Conservation (phyloP, 768 basidiomycete species). For the Kwoniella pini region DNA sequence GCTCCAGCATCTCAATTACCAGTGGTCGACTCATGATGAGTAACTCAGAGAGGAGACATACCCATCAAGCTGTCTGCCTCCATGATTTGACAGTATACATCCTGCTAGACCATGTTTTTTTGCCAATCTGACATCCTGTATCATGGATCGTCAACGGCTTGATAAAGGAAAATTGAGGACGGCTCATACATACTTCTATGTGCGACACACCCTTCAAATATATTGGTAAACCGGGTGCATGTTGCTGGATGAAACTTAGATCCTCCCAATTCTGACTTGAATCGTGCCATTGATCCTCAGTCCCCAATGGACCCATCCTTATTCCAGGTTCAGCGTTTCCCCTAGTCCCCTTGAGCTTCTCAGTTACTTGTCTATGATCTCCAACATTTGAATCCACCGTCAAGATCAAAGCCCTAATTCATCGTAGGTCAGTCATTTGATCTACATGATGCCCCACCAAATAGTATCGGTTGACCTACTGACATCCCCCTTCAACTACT, state of each 20-base stretch:
- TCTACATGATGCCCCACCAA: too few species aligned
- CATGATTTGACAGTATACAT: conserved; percentile 46
- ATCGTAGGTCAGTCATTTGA: too few species aligned
- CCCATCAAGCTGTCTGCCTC: conserved; percentile 25
- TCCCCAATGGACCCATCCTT: conserved; percentile 43
- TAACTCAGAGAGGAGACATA: conserved; percentile 11
- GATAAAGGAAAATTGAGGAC: neutral
- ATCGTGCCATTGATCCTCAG: conserved; percentile 34
- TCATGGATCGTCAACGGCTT: neutral
- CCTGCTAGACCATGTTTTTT: conserved; percentile 70
- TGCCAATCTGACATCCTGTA: conserved; percentile 79
- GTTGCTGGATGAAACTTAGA: conserved; percentile 42
- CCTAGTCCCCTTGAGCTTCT: conserved; percentile 46
- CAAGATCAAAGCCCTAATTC: conserved; percentile 72
- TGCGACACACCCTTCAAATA: conserved; percentile 59
- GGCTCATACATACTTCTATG: conserved; percentile 57
- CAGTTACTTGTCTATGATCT: conserved; percentile 35
- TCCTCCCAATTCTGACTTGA: conserved; percentile 52
- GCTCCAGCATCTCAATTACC: too few species aligned
- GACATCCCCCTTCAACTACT: conserved; percentile 70
- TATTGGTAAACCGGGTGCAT: conserved; percentile 57
- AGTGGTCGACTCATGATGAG: neutral
- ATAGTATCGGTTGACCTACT: conserved; percentile 37
- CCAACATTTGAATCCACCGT: conserved; percentile 81
- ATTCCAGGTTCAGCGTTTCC: conserved; percentile 42